Evolutionary conservation across 345 rosid genomes (phyloP).

Genomic region (Dimocarpus longan): DNA sequence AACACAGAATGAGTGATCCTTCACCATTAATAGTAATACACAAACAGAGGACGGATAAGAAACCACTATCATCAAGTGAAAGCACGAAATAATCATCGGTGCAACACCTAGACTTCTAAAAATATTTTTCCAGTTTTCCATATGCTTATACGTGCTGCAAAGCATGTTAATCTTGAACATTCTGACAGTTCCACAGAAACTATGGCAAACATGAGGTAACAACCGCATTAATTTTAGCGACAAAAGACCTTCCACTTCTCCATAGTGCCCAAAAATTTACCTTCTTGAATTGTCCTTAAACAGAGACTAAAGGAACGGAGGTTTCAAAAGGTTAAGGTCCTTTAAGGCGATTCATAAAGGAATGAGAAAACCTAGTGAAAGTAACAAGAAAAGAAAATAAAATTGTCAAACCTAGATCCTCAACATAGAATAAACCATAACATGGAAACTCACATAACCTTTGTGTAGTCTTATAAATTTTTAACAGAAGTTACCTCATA

Average conservation of each 20-base stretch:
- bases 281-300: not conserved
- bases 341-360: not conserved
- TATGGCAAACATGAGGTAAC: not conserved
- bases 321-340: not conserved
- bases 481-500: not conserved
- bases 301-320: not conserved
- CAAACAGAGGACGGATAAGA: not conserved
- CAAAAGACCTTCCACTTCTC: not conserved
- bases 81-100: not conserved
- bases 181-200: not conserved
- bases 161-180: not conserved
- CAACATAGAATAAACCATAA: not conserved
- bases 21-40: not conserved
- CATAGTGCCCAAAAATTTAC: not conserved
- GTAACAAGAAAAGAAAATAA: not conserved
- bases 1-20: conserved; percentile 12
- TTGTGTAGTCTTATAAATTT: not conserved
- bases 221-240: not conserved
- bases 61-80: not conserved
- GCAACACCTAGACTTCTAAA: not conserved
- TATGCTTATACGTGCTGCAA: not conserved
- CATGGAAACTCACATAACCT: not conserved
- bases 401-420: not conserved
- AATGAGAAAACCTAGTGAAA: not conserved
- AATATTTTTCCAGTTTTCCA: not conserved